Evolutionary conservation across 2,329 filamentous ascomycete genomes (phyloP), one percentile per base, ranked within the genome.

Genomic region (Beauveria sp.): DNA sequence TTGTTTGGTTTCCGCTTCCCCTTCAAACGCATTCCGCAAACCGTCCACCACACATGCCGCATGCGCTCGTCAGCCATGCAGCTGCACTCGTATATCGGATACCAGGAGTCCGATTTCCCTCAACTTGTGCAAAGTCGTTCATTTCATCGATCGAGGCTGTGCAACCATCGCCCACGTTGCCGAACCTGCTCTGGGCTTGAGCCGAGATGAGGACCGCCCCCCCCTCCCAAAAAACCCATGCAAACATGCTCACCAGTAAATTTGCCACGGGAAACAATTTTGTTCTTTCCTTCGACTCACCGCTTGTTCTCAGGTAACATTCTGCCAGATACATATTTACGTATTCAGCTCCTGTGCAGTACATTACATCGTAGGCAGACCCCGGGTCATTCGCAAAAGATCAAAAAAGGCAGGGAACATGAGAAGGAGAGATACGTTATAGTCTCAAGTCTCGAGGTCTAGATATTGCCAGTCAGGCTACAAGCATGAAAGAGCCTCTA

Each of bases 61-160:
- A 6, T 37, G 12, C 34, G 30, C 30, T 34, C 30, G 14, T 53
- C n/a, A 18, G 47, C 24, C 40, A 53, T 53, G 50, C n/a, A 52
- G 20, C 2, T 22, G 28, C 48, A 22, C 48, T 34, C 5, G 30
- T 14, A 34, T 14, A 34, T 34, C 30, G 30, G 30, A 34, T 34
- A 14, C 12, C 10, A 14, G 12, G 12, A 34, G 1, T 12, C 12
- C 30, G 30, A 34, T 34, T 12, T 16, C 34, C 34, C 12, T 37
- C 24, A 28, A 44, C 7, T 44, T 44, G 53, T 55, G 40, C 30
- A 57, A 56, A 10, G 44, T 40, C 22, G 22, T 58, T 51, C 46
- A 50, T 50, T 50, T 43, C 55, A 58, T 58, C 55, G 55, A 58
- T 58, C 55, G 55, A 51, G 55, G 55, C 55, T 41, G 22, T 58